phyloP scores from a whole-genome alignment of 2,329 filamentous ascomycete species.

The Trichoderma brevicompactum region DNA sequence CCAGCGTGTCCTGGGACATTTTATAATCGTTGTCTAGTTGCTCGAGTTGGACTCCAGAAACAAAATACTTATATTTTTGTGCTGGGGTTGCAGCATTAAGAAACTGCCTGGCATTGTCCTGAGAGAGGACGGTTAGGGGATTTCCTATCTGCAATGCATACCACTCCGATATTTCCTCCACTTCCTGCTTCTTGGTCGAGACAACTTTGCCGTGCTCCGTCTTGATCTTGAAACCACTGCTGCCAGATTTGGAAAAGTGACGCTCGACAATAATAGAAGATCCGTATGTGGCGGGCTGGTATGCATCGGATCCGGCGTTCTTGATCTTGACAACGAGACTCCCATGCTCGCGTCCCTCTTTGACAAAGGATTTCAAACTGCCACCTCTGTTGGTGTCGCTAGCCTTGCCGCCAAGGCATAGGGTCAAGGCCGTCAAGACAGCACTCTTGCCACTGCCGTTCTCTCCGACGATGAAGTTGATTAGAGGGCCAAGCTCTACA shows the following conservation, averaged over 20 bases:
- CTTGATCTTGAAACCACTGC: conserved; percentile 87
- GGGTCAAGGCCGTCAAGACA: conserved; percentile 86
- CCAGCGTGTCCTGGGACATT: conserved; percentile 77
- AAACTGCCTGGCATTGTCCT: conserved; percentile 93
- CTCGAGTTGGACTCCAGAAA: conserved; percentile 91
- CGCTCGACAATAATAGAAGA: conserved; percentile 88
- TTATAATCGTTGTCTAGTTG: conserved; percentile 90
- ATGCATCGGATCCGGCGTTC: conserved; percentile 84
- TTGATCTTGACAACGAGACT: conserved; percentile 84
- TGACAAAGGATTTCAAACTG: conserved; percentile 88
- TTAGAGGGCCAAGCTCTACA: conserved; percentile 85
- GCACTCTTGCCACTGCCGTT: conserved; percentile 99
- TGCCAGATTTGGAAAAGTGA: conserved; percentile 75
- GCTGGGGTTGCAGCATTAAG: conserved; percentile 79
- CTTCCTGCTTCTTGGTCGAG: conserved; percentile 81
- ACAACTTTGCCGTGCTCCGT: conserved; percentile 69
- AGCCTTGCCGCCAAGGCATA: conserved; percentile 94
- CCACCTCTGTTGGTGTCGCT: conserved; percentile 90
- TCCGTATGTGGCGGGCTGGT: conserved; percentile 80
- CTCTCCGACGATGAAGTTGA: conserved; percentile 97
- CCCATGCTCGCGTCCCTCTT: conserved; percentile 79
- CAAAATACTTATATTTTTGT: conserved; percentile 95
- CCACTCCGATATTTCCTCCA: conserved; percentile 92
- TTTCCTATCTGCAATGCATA: conserved; percentile 96
- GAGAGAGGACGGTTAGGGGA: conserved; percentile 91